Evolutionary conservation across 192 early-diverging fungal species (phyloP).

Genomic region (Coemansia asiatica): DNA sequence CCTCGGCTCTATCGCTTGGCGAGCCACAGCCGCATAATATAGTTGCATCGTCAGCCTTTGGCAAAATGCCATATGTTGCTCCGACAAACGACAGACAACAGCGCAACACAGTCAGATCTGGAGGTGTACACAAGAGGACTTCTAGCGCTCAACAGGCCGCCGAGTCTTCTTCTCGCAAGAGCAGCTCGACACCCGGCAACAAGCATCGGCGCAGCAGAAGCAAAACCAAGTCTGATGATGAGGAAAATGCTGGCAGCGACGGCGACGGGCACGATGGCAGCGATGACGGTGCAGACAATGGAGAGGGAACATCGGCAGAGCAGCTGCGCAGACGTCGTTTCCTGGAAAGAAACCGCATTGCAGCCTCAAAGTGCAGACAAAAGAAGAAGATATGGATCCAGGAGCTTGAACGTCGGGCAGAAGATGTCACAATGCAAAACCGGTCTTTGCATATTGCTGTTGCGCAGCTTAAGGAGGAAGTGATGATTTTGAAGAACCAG

Average conservation of each 20-base stretch:
- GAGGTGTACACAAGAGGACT: conserved; percentile 26
- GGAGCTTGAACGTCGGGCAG: conserved; percentile 71
- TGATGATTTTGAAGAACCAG: conserved; percentile 55
- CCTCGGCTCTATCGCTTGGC: conserved; percentile 9
- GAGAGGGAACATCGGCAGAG: conserved; percentile 30
- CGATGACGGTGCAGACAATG: conserved; percentile 35
- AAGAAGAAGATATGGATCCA: conserved; percentile 91
- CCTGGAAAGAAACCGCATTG: conserved; percentile 84
- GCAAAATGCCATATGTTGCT: not conserved
- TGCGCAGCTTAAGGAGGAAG: conserved; percentile 53
- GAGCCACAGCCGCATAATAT: not conserved
- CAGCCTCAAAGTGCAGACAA: conserved; percentile 88
- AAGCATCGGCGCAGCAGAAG: conserved; percentile 2
- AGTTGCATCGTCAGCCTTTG: not conserved
- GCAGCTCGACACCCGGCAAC: not conserved
- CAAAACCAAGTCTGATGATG: conserved; percentile 6
- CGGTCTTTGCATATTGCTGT: conserved; percentile 42
- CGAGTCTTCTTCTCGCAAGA: not conserved
- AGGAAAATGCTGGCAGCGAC: conserved; percentile 9
- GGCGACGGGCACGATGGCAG: conserved; percentile 14
- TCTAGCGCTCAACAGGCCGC: not conserved
- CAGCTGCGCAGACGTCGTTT: conserved; percentile 75
- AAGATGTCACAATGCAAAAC: conserved; percentile 54
- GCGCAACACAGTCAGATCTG: conserved; percentile 16
- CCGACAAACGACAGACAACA: not conserved